phyloP scores from a whole-genome alignment of 805 yeast species.

The Pichia rugopelliculosa region DNA sequence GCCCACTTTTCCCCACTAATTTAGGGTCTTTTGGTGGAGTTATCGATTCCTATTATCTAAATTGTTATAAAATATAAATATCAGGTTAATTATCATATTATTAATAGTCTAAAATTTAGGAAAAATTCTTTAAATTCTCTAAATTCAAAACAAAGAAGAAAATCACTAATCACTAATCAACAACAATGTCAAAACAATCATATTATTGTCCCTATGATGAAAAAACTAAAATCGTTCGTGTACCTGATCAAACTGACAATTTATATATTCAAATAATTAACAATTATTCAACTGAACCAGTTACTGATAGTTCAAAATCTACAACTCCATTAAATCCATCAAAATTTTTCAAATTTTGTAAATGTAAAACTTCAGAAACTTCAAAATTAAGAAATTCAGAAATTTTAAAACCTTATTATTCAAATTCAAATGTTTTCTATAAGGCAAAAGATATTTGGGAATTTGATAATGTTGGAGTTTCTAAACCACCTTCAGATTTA shows the following conservation, averaged over 20 bases:
- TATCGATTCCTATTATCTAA: too few species aligned
- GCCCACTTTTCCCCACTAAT: not conserved
- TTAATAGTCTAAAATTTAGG: too few species aligned
- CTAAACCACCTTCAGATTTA: constrained; percentile 29
- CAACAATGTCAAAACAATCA: not conserved
- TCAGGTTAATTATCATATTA: not conserved
- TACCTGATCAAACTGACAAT: constrained; percentile 7
- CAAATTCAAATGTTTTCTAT: constrained; percentile 23
- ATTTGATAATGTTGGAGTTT: constrained; percentile 73
- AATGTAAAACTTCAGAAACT: constrained; percentile 4
- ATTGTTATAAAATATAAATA: too few species aligned
- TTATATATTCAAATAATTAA: not conserved
- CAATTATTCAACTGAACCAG: not conserved
- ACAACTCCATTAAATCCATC: constrained; percentile 1
- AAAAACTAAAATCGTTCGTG: constrained; percentile 9
- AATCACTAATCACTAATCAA: too few species aligned
- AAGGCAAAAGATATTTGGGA: constrained; percentile 61
- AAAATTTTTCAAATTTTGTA: constrained; percentile 4
- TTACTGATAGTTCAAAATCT: not conserved
- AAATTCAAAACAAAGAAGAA: not conserved
- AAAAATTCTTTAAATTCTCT: too few species aligned
- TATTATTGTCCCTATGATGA: constrained; percentile 14
- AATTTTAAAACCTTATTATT: not conserved
- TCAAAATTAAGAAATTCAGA: not conserved
- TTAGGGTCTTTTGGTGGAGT: not conserved